Base-by-base conservation (phyloP, 768 basidiomycete species). In the Panaeolus papilionaceus region DNA sequence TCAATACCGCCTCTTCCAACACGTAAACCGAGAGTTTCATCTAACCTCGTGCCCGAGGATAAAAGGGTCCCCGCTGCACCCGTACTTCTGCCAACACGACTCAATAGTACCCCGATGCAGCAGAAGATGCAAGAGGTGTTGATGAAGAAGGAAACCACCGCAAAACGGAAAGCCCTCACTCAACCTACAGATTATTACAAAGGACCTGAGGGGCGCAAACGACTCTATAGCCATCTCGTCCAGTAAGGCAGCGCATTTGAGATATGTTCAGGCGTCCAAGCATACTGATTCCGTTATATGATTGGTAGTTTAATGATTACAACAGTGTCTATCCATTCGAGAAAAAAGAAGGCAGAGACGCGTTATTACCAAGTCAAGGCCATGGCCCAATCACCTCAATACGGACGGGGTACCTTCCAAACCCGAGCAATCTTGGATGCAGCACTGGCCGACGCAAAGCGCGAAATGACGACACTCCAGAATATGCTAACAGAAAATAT, bases 361-460 rank as follows among this genome's bases (percentile, higher is more conserved):
- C 14, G n/a, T 14, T 33, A 33, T n/a, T 4, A 33, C 4, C 68
- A 73, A 42, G 76, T 75, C 9, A 66, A 37, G 54, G 33, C 54
- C 26, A 58, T 58, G 54, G 14, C 33, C 4, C 4, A 7, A 33
- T 58, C 54, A 4, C 54, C 54, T 33, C 54, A 58, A n/a, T 81
- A 78, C 47, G 33, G 49, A 18, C 78, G 71, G 28, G 73, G 77
- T 5, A 76, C 78, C 2, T 73, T 65, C 47, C 67, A 64, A 38
- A 77, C 79, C 0, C 75, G 77, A n/a, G 67, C 64, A 38, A 75
- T 75, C 7, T 69, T 82, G 16, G 73, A 76, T 10, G 62, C 63
- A 1, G 72, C 69, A 18, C 71, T 74, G 12, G 26, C 65, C 2
- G 64, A 67, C 18, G 75, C 73, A 61, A 70, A 61, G 16, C 68